Conservation (phyloP, 768 basidiomycete species). For the Tulasnella sp. region DNA sequence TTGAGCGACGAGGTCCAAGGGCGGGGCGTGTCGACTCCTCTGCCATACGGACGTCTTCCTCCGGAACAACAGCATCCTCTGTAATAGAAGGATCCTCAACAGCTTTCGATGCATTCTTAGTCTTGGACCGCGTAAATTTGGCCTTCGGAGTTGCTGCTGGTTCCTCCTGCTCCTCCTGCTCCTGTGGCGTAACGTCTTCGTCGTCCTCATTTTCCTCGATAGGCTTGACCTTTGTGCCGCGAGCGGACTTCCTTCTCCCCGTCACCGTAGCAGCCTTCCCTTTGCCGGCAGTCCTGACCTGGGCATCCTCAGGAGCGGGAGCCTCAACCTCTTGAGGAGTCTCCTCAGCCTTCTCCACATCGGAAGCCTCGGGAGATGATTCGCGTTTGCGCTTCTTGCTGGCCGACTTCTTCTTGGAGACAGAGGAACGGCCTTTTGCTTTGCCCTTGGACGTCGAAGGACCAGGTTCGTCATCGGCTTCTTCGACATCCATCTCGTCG, state of each 20-base stretch:
- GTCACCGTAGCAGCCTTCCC: neutral
- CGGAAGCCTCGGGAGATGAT: neutral
- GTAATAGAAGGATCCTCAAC: neutral
- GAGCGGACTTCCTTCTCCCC: neutral
- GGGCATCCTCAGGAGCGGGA: neutral
- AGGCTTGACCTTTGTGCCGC: neutral
- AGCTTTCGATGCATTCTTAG: neutral
- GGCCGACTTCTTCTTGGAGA: neutral
- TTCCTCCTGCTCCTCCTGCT: neutral
- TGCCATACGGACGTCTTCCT: neutral
- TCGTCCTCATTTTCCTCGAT: neutral
- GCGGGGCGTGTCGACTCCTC: neutral
- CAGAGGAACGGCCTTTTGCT: neutral
- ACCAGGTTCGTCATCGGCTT: neutral
- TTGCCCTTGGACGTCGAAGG: neutral
- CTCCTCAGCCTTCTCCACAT: neutral
- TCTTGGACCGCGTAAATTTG: neutral
- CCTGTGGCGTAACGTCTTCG: neutral
- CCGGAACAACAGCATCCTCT: neutral
- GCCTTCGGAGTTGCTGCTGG: neutral
- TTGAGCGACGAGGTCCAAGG: neutral
- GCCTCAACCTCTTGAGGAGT: neutral
- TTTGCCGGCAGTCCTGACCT: neutral
- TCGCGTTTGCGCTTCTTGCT: conserved; percentile 4
- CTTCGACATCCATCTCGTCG: neutral